phyloP scores from a whole-genome alignment of 371 early-diverging fungal species.

The Mortierella sp. region DNA sequence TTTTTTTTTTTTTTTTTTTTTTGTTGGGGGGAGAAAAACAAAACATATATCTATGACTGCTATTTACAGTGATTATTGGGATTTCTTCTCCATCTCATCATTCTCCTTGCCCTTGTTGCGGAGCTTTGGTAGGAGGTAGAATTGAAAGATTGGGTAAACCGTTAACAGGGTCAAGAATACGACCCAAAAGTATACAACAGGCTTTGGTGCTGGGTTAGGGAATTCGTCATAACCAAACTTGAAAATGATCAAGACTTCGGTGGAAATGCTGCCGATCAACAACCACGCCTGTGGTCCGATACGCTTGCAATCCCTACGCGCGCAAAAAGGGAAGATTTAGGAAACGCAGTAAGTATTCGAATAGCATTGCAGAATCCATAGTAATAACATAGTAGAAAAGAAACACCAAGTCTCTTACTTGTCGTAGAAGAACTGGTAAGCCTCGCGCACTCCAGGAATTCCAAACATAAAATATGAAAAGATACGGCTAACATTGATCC shows the following conservation, averaged over 20 bases:
- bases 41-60: conserved; percentile 19
- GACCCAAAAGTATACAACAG: conserved; percentile 87
- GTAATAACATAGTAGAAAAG: background rate
- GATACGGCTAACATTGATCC: conserved; percentile 84
- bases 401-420: conserved; percentile 57
- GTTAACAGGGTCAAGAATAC: conserved; percentile 67
- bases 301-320: conserved; percentile 71
- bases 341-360: background rate
- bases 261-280: conserved; percentile 85
- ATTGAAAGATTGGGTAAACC: conserved; percentile 83
- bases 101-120: conserved; percentile 6
- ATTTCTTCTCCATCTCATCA: conserved; percentile 17
- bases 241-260: conserved; percentile 90
- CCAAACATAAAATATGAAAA: conserved; percentile 86
- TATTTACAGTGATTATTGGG: conserved; percentile 11
- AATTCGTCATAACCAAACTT: conserved; percentile 94
- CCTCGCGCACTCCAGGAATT: conserved; percentile 90
- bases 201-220: conserved; percentile 78
- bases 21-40: background rate
- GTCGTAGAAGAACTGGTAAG: conserved; percentile 91
- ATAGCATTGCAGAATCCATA: background rate
- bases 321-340: conserved; percentile 7
- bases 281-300: conserved; percentile 95
- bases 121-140: conserved; percentile 54
- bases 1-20: conserved; percentile 16